Evolutionary conservation across 2,329 filamentous ascomycete species (phyloP).

Genomic region (Corynespora cassiicola): DNA sequence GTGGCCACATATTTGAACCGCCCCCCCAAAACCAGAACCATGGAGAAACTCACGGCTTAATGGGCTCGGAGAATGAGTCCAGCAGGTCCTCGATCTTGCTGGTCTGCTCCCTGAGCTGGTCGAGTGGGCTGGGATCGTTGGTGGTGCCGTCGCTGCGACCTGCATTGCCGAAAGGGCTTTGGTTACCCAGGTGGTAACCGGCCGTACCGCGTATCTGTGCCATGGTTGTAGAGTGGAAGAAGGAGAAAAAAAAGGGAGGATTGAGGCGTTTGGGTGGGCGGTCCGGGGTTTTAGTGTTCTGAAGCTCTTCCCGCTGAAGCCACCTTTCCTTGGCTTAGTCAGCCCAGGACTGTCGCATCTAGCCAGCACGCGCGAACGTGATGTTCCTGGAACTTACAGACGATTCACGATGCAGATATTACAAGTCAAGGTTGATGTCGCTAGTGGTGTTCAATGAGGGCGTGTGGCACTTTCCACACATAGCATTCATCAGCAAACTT

Average conservation of each 20-base stretch:
- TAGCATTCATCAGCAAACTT: no score
- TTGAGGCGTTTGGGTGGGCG: conserved; percentile 31
- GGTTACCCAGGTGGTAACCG: conserved; percentile 82
- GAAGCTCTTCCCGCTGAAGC: conserved; percentile 32
- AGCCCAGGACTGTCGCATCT: no score
- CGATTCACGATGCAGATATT: not conserved
- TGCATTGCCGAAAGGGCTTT: conserved; percentile 72
- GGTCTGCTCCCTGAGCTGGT: conserved; percentile 90
- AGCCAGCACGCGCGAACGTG: no score
- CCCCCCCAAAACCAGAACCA: no score
- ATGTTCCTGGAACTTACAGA: no score
- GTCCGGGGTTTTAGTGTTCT: conserved; percentile 32
- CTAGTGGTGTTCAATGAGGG: no score
- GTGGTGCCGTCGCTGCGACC: conserved; percentile 63
- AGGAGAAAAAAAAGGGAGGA: conserved; percentile 20
- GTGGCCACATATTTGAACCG: no score
- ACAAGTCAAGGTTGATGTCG: no score
- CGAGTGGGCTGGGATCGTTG: conserved; percentile 78
- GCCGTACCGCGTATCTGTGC: conserved; percentile 69
- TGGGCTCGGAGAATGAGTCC: conserved; percentile 84
- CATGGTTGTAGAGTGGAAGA: conserved; percentile 50
- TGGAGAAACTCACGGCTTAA: conserved; percentile 81
- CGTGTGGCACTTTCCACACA: no score
- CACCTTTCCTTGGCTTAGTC: conserved; percentile 24
- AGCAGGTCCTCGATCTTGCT: conserved; percentile 97